A percentile compares a stretch with the other conserved stretches of the same genome.
Evolutionary conservation across 1,284 basidiomycete species (phyloP).

Genomic region (Inonotus obliquus): DNA sequence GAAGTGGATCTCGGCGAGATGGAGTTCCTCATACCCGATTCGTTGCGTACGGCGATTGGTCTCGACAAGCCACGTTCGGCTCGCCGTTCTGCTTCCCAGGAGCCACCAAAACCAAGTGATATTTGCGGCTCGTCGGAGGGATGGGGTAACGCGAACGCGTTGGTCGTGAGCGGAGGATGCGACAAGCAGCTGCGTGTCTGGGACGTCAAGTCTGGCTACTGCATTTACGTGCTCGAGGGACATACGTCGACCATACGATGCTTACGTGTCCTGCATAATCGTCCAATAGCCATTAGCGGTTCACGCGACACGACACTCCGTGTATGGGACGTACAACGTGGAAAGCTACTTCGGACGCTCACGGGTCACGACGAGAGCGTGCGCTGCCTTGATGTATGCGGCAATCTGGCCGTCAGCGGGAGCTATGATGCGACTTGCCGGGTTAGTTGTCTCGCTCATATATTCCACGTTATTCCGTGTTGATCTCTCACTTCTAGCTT

Average conservation of each 20-base stretch:
- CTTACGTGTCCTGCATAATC: constrained; percentile 81
- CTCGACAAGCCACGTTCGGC: constrained; percentile 25
- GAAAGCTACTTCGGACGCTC: constrained; percentile 64
- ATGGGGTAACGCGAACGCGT: constrained; percentile 60
- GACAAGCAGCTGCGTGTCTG: constrained; percentile 89
- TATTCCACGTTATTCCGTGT: not conserved
- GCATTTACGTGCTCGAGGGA: constrained; percentile 76
- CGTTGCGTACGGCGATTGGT: constrained; percentile 32
- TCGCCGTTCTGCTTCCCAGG: constrained; percentile 20
- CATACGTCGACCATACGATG: constrained; percentile 93
- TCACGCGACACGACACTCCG: constrained; percentile 84
- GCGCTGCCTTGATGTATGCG: constrained; percentile 84
- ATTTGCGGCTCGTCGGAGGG: constrained; percentile 62
- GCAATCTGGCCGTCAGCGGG: constrained; percentile 78
- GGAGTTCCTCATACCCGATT: constrained; percentile 28
- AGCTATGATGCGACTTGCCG: constrained; percentile 86
- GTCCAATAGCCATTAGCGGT: constrained; percentile 87
- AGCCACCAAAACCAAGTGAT: constrained; percentile 47
- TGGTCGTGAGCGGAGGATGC: constrained; percentile 91
- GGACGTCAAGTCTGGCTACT: constrained; percentile 85
- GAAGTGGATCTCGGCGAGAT: constrained; percentile 14
- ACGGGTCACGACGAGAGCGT: constrained; percentile 83
- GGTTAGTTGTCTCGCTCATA: constrained; percentile 46
- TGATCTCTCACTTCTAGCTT: constrained; percentile 40
- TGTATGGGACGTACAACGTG: constrained; percentile 91